Evolutionary conservation across 2,329 filamentous ascomycete species (phyloP).

Genomic region (Epichloe amarillans): DNA sequence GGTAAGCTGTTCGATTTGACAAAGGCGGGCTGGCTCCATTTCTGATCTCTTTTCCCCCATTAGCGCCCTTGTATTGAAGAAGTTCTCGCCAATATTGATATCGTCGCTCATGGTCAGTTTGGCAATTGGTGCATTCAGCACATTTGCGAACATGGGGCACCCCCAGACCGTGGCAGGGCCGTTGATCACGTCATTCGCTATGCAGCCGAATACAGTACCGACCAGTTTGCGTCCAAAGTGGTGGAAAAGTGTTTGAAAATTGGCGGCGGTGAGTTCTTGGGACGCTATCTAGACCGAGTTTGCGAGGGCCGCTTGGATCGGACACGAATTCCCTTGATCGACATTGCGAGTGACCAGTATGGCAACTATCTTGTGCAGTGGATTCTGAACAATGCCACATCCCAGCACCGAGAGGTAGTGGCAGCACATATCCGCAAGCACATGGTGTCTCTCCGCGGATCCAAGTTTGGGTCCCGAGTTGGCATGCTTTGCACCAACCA

Average conservation of each 20-base stretch:
- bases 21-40: neutral
- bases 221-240: conserved; percentile 97
- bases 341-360: conserved; percentile 97
- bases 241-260: conserved; percentile 99
- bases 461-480: conserved; percentile 95
- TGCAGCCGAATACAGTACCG: conserved; percentile 93
- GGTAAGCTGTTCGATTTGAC: conserved; percentile 32
- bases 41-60: neutral
- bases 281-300: conserved; percentile 84
- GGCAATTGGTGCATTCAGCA: conserved; percentile 99
- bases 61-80: conserved; percentile 95
- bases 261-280: conserved; percentile 76
- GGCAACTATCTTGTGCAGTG: conserved; percentile 98
- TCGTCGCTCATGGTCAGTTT: conserved; percentile 93
- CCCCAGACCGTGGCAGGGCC: conserved; percentile 86
- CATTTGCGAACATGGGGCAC: conserved; percentile 90
- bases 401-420: conserved; percentile 85
- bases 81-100: conserved; percentile 86
- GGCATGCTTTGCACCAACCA: conserved; percentile 99
- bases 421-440: conserved; percentile 94
- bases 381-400: conserved; percentile 77
- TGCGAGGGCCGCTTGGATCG: conserved; percentile 84
- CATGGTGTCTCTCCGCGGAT: conserved; percentile 96
- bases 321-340: conserved; percentile 90
- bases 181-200: conserved; percentile 92